phyloP scores from a whole-genome alignment of 1,139 yeast genomes.

The Torulaspora pretoriensis region DNA sequence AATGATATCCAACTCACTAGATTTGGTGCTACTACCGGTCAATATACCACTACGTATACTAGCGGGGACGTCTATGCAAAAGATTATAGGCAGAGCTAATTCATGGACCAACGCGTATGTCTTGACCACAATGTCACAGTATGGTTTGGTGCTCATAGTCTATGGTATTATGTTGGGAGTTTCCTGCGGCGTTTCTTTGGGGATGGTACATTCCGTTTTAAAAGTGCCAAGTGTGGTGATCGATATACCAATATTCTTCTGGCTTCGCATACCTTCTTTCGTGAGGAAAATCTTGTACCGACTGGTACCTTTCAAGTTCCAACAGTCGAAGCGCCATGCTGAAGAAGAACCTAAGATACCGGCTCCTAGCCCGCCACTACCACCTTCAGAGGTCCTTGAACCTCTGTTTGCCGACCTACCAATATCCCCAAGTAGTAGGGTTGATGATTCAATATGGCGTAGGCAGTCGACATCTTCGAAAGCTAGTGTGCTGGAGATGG shows the following conservation, averaged over 20 bases:
- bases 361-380: slow-evolving; percentile 8
- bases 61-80: slow-evolving; percentile 22
- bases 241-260: slow-evolving; percentile 16
- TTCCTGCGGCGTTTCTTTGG: slow-evolving; percentile 20
- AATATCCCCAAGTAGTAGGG: slow-evolving; percentile 8
- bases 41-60: slow-evolving; percentile 24
- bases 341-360: slow-evolving; percentile 8
- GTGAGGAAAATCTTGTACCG: neutral
- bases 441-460: slow-evolving; percentile 9
- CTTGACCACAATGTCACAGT: slow-evolving; percentile 21
- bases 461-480: slow-evolving; percentile 16
- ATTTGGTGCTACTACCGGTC: slow-evolving; percentile 22
- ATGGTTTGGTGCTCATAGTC: slow-evolving; percentile 20
- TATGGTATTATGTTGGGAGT: slow-evolving; percentile 22
- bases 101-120: slow-evolving; percentile 18
- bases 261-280: slow-evolving; percentile 9
- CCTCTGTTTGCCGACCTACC: slow-evolving; percentile 8
- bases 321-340: neutral
- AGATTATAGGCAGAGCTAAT: slow-evolving; percentile 17
- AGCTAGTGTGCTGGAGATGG: slow-evolving; percentile 20
- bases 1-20: slow-evolving; percentile 17
- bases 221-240: slow-evolving; percentile 25
- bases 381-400: slow-evolving; percentile 8
- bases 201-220: slow-evolving; percentile 21
- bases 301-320: neutral